These are phyloP conservation scores for Lentinula sp. DNA, from an alignment of 768 basidiomycete species.

Conservation along the genomic window DNA sequence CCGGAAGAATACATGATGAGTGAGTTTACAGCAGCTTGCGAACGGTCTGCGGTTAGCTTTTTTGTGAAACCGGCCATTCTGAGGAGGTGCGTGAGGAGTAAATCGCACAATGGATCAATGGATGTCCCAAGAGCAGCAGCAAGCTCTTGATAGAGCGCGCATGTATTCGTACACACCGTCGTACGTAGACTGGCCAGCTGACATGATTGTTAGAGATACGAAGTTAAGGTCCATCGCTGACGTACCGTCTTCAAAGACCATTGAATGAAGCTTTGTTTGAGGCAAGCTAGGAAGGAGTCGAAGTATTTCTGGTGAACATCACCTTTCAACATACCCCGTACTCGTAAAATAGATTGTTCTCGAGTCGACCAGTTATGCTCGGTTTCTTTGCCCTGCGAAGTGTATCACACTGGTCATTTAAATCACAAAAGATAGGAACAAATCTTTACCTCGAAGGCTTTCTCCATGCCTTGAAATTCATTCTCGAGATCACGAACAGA, in stretches of 20 bases:
- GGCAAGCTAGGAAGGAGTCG: slow-evolving; percentile 66
- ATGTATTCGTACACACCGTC: slow-evolving; percentile 78
- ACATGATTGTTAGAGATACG: background rate
- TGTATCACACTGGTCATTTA: background rate
- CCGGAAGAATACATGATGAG: slow-evolving; percentile 67
- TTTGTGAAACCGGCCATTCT: slow-evolving; percentile 90
- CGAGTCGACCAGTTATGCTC: slow-evolving; percentile 92
- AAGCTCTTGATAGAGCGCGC: slow-evolving; percentile 72
- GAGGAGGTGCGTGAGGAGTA: slow-evolving; percentile 67
- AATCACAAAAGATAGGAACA: background rate
- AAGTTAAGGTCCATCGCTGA: background rate
- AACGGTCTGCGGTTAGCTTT: slow-evolving; percentile 82
- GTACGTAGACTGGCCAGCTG: slow-evolving; percentile 88
- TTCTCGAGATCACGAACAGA: slow-evolving; percentile 80
- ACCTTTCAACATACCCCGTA: slow-evolving; percentile 88
- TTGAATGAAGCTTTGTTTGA: slow-evolving; percentile 78
- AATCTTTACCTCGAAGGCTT: slow-evolving; percentile 65
- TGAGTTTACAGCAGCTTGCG: slow-evolving; percentile 65
- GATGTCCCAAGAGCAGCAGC: slow-evolving; percentile 54
- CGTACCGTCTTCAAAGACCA: slow-evolving; percentile 77
- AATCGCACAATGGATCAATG: slow-evolving; percentile 79
- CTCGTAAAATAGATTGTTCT: slow-evolving; percentile 69
- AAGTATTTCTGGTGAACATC: slow-evolving; percentile 70
- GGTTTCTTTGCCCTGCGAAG: slow-evolving; percentile 86
- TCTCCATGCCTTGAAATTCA: slow-evolving; percentile 76